A percentile compares a stretch with the other conserved stretches of the same genome.
phyloP scores from a whole-genome alignment of 208 protist genomes.

The Naegleria fowleri region DNA sequence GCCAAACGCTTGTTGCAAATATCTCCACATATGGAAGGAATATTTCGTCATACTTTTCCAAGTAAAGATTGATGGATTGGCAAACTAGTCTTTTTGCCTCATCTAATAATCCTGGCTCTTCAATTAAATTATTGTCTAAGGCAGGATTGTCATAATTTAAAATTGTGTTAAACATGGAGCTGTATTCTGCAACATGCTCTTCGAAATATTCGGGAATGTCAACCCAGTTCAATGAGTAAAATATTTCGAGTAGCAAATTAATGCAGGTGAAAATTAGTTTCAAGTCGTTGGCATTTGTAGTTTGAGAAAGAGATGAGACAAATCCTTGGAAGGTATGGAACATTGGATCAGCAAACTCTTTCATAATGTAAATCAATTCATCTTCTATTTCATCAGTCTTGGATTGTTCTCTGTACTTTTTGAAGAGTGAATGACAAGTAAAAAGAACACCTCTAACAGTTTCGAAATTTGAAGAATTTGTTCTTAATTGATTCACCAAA shows the following conservation, averaged over 20 bases:
- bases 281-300: slow-evolving; percentile 29
- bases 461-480: slow-evolving; percentile 44
- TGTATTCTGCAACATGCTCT: slow-evolving; percentile 62
- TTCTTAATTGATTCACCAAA: slow-evolving; percentile 28
- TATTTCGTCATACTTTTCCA: slow-evolving; percentile 83
- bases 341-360: slow-evolving; percentile 31
- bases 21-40: slow-evolving; percentile 64
- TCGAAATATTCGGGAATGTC: slow-evolving; percentile 90
- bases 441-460: slow-evolving; percentile 60
- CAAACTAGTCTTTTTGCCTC: slow-evolving; percentile 72
- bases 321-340: slow-evolving; percentile 30
- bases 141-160: slow-evolving; percentile 48
- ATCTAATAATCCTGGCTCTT: slow-evolving; percentile 49
- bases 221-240: slow-evolving; percentile 68
- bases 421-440: slow-evolving; percentile 76
- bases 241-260: slow-evolving; percentile 56
- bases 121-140: slow-evolving; percentile 35
- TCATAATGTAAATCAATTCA: slow-evolving; percentile 64
- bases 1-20: slow-evolving; percentile 78
- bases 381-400: slow-evolving; percentile 56
- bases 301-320: slow-evolving; percentile 37
- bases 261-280: slow-evolving; percentile 10
- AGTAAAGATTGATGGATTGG: slow-evolving; percentile 76
- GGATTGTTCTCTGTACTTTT: slow-evolving; percentile 63
- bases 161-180: slow-evolving; percentile 50